phyloP scores from a whole-genome alignment of 495 filamentous ascomycete species.

The Hypoxylon cercidicola region DNA sequence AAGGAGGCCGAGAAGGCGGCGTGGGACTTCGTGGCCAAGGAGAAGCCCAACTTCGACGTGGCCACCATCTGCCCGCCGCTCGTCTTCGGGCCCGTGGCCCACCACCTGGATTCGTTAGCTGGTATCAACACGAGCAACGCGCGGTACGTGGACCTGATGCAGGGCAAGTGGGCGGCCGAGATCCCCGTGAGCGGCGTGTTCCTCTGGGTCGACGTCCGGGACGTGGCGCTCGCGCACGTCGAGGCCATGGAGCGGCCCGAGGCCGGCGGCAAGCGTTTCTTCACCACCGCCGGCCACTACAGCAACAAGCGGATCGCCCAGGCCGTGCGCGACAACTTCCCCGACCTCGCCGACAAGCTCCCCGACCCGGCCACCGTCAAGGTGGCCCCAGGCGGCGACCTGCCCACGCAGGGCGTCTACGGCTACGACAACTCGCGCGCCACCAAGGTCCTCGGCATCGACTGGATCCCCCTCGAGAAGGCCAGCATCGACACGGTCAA shows the following conservation, averaged over 20 bases:
- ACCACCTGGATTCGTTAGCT: constrained; percentile 56
- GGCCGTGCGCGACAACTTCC: constrained; percentile 62
- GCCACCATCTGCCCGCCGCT: constrained; percentile 72
- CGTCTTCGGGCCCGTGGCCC: constrained; percentile 67
- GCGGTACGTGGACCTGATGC: constrained; percentile 57
- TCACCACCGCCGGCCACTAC: constrained; percentile 62
- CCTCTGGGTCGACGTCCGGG: constrained; percentile 67
- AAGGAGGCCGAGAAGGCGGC: constrained; percentile 65
- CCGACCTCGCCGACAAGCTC: constrained; percentile 59
- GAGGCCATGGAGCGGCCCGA: constrained; percentile 61
- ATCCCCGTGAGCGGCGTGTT: constrained; percentile 57
- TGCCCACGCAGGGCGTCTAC: constrained; percentile 52
- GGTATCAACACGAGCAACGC: constrained; percentile 65
- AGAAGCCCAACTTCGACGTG: constrained; percentile 68
- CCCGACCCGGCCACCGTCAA: constrained; percentile 40
- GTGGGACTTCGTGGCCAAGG: constrained; percentile 66
- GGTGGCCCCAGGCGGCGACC: constrained; percentile 43
- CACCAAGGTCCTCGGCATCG: constrained; percentile 63
- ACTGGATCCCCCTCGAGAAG: constrained; percentile 67
- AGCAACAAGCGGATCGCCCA: constrained; percentile 56
- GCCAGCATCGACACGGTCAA: constrained; percentile 66
- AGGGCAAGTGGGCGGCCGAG: constrained; percentile 68
- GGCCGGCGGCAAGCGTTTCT: constrained; percentile 64
- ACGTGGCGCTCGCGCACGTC: constrained; percentile 67
- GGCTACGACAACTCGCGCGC: constrained; percentile 62